A percentile compares a stretch with the other conserved stretches of the same genome.
phyloP scores from a whole-genome alignment of 352 stramenopile species.

The Ophiocytium majus region DNA sequence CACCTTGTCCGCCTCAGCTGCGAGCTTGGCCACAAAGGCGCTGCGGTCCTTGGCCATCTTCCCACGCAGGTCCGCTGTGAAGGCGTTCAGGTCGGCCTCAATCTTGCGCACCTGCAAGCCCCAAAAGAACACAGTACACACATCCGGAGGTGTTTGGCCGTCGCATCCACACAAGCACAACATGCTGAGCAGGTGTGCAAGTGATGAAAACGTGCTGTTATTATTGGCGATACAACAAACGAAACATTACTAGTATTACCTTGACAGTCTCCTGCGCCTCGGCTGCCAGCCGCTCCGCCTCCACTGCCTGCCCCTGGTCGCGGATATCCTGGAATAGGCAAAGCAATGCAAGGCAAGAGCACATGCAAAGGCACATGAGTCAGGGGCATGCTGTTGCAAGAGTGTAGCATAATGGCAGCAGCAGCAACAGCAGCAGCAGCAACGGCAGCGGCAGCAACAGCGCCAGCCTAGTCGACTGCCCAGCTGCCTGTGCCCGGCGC shows the following conservation, averaged over 20 bases:
- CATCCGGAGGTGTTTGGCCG: no score
- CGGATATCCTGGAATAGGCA: constrained; percentile 47
- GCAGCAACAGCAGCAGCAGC: neutral
- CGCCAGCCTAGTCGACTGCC: no score
- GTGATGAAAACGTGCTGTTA: no score
- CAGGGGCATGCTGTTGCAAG: neutral
- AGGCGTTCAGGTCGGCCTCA: constrained; percentile 73
- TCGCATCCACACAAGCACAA: no score
- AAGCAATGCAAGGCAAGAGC: no score
- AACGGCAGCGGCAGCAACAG: no score
- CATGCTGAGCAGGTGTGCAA: no score
- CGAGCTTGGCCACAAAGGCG: constrained; percentile 68
- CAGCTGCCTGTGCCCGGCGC: no score
- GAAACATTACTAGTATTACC: no score
- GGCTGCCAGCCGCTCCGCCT: constrained; percentile 58
- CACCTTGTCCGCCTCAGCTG: constrained; percentile 66
- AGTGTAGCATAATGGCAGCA: neutral
- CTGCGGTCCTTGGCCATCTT: constrained; percentile 61
- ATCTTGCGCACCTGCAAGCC: constrained; percentile 61
- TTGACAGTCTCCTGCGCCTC: constrained; percentile 76
- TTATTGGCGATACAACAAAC: no score
- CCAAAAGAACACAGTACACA: no score
- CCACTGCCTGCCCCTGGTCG: constrained; percentile 56
- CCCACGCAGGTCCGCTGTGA: constrained; percentile 6
- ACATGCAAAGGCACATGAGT: no score